Conservation (phyloP, 2,329 filamentous ascomycete genomes). For the Domatiomyces globalis region DNA sequence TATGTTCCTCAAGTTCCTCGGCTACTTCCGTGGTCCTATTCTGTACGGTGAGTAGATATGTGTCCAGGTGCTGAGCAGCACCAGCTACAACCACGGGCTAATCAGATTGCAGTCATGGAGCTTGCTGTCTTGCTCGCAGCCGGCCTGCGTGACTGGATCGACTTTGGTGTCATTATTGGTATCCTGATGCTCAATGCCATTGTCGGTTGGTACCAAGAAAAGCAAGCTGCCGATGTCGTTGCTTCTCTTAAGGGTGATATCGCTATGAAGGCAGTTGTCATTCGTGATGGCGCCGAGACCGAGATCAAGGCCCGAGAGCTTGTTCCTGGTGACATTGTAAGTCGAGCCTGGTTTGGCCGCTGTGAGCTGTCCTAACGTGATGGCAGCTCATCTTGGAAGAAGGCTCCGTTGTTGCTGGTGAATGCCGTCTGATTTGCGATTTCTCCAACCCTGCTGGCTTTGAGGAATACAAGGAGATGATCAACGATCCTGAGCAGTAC, state of each 20-base stretch:
- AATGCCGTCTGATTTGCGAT: constrained; percentile 58
- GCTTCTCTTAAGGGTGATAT: constrained; percentile 64
- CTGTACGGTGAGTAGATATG: constrained; percentile 50
- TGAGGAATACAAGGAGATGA: constrained; percentile 52
- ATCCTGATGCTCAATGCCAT: constrained; percentile 61
- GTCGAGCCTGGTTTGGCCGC: constrained; percentile 19
- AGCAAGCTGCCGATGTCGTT: constrained; percentile 65
- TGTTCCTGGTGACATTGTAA: constrained; percentile 61
- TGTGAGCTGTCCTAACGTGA: constrained; percentile 11
- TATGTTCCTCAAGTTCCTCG: constrained; percentile 58
- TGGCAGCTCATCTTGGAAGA: constrained; percentile 53
- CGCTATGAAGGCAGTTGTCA: constrained; percentile 55
- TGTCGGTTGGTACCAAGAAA: constrained; percentile 70
- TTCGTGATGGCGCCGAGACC: constrained; percentile 53
- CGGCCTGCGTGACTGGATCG: constrained; percentile 62
- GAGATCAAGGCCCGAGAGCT: constrained; percentile 61
- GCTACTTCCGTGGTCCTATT: constrained; percentile 63
- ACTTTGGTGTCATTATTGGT: constrained; percentile 64
- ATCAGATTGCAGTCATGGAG: constrained; percentile 51
- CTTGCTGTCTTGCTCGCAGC: constrained; percentile 58
- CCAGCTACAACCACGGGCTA: background rate
- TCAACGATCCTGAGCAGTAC: constrained; percentile 45
- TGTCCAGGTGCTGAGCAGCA: constrained; percentile 8
- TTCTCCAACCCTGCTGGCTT: constrained; percentile 55
- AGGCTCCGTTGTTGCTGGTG: constrained; percentile 55